Conservation (phyloP, 106 monocot genomes). For the Gastrodia elata region DNA sequence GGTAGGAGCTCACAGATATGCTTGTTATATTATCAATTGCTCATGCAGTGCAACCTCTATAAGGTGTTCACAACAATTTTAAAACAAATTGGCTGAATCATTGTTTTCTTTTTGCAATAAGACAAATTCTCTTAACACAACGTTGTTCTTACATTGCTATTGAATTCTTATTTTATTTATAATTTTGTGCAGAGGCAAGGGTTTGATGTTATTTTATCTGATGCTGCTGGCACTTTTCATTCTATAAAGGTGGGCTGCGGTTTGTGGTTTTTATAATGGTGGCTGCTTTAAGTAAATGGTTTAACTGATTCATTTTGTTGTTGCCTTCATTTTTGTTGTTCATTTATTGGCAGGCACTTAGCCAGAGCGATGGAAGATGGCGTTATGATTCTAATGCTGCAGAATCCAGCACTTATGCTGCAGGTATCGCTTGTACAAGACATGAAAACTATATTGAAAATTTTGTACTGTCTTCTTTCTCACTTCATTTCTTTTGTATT, state of each 20-base stretch:
- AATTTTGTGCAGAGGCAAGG: constrained; percentile 63
- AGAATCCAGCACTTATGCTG: constrained; percentile 80
- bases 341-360: constrained; percentile 49
- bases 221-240: constrained; percentile 60
- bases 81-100: background rate
- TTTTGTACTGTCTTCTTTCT: background rate
- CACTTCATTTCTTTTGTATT: background rate
- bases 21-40: background rate
- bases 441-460: background rate
- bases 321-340: background rate
- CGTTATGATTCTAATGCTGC: constrained; percentile 58
- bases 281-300: background rate
- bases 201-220: constrained; percentile 28
- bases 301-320: background rate
- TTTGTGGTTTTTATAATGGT: background rate
- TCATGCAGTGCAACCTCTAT: background rate
- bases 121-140: background rate
- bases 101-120: background rate
- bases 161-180: background rate
- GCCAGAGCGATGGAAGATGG: constrained; percentile 98
- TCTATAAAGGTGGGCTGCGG: constrained; percentile 58
- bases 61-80: background rate
- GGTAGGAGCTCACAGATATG: constrained; percentile 23
- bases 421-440: constrained; percentile 43
- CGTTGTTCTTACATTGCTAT: background rate